Evolutionary conservation across 192 early-diverging fungal genomes (phyloP).

Genomic region (Allomyces macrogynus): DNA sequence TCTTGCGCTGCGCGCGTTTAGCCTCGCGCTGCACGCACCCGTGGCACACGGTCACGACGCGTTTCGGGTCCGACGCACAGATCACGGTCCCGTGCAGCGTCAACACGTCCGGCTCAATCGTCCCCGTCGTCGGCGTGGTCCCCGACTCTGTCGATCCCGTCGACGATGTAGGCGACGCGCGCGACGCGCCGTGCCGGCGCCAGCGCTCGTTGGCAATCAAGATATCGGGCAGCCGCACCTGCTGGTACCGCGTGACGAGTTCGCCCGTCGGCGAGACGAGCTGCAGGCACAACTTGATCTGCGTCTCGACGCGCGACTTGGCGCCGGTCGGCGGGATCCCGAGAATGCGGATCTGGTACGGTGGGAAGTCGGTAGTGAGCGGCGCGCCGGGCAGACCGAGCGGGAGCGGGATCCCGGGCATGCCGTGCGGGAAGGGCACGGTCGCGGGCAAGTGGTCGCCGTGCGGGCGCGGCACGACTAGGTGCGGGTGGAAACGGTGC

Average conservation of each 20-base stretch:
- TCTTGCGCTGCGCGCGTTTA: neutral
- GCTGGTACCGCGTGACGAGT: neutral
- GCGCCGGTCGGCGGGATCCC: neutral
- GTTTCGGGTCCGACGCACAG: neutral
- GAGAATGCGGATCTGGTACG: neutral
- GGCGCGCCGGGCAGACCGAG: too few relatives aligned
- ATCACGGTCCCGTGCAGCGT: neutral
- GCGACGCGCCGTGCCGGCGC: neutral
- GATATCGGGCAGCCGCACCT: conserved; percentile 31
- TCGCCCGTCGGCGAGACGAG: conserved; percentile 31
- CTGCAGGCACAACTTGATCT: conserved; percentile 78
- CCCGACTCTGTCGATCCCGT: neutral
- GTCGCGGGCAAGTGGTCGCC: too few relatives aligned
- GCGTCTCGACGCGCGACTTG: conserved; percentile 86
- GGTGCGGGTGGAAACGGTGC: too few relatives aligned
- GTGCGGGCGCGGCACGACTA: too few relatives aligned
- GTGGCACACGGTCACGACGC: neutral
- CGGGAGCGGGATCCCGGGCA: too few relatives aligned
- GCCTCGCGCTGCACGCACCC: neutral
- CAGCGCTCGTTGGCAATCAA: conserved; percentile 49
- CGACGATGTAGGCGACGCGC: neutral
- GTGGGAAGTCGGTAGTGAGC: too few relatives aligned
- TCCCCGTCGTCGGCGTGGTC: neutral
- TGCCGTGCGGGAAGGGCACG: too few relatives aligned
- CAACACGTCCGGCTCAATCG: neutral